These are phyloP conservation scores for Wickerhamiella spandovensis DNA, from an alignment of 805 yeast genomes.

Conservation along the genomic window DNA sequence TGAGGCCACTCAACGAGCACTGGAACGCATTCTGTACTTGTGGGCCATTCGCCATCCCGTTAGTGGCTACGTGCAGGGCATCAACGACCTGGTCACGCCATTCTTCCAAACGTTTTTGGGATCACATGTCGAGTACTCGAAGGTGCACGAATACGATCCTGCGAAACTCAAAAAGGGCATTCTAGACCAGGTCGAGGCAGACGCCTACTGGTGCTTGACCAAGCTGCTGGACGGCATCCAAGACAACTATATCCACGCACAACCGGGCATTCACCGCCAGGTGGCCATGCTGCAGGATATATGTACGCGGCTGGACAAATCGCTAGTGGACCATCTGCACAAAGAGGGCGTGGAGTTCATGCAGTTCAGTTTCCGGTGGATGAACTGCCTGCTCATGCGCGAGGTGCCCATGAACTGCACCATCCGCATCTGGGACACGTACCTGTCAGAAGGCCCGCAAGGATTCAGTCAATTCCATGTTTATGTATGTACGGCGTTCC, in stretches of 20 bases:
- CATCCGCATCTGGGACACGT: constrained; percentile 96
- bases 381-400: constrained; percentile 94
- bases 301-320: constrained; percentile 66
- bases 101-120: constrained; percentile 75
- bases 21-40: constrained; percentile 69
- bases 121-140: constrained; percentile 41
- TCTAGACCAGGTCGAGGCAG: constrained; percentile 71
- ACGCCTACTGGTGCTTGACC: constrained; percentile 92
- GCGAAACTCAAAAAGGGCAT: constrained; percentile 43
- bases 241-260: constrained; percentile 94
- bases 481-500: constrained; percentile 93
- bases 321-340: constrained; percentile 60
- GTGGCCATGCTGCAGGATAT: constrained; percentile 61
- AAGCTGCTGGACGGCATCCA: constrained; percentile 86
- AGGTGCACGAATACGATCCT: constrained; percentile 48
- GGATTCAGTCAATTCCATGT: constrained; percentile 90
- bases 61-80: constrained; percentile 95
- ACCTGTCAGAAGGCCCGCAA: constrained; percentile 39
- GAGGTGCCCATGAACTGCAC: constrained; percentile 69
- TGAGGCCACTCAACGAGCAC: constrained; percentile 58
- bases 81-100: constrained; percentile 87
- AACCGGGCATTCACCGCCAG: constrained; percentile 91
- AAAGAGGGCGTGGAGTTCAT: constrained; percentile 81
- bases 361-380: constrained; percentile 95
- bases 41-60: constrained; percentile 98